phyloP scores from a whole-genome alignment of 495 filamentous ascomycete genomes.

The Halenospora varia region DNA sequence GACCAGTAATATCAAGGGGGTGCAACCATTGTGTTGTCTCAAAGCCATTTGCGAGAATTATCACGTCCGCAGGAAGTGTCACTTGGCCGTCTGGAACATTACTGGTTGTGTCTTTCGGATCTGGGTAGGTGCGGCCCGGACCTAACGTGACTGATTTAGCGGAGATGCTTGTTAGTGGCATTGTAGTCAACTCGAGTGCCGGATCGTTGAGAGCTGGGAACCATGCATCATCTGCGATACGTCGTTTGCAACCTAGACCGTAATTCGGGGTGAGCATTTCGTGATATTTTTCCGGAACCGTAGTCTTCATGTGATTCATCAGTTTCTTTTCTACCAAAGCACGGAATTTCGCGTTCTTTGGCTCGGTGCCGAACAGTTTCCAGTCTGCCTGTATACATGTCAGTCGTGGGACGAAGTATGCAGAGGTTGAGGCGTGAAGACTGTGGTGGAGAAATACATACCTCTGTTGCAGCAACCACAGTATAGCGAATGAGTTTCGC shows the following conservation, averaged over 20 bases:
- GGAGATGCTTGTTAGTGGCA: slow-evolving; percentile 44
- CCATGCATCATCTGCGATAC: slow-evolving; percentile 55
- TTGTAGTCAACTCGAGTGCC: slow-evolving; percentile 49
- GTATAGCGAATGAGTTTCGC: slow-evolving; percentile 8
- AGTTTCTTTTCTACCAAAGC: slow-evolving; percentile 36
- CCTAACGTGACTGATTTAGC: slow-evolving; percentile 50
- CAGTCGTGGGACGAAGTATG: no score
- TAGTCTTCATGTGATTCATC: slow-evolving; percentile 42
- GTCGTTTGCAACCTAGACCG: slow-evolving; percentile 57
- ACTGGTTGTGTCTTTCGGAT: slow-evolving; percentile 20
- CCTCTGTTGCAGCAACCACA: slow-evolving; percentile 20
- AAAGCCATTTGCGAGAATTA: slow-evolving; percentile 58
- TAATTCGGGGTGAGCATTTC: slow-evolving; percentile 62
- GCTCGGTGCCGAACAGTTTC: slow-evolving; percentile 31
- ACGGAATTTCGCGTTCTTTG: slow-evolving; percentile 28
- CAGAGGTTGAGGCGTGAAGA: background rate
- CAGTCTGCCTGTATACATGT: slow-evolving; percentile 22
- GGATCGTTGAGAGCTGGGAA: slow-evolving; percentile 47
- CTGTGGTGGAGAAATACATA: background rate
- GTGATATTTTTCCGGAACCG: slow-evolving; percentile 56
- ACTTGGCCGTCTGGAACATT: slow-evolving; percentile 31
- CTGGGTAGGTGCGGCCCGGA: slow-evolving; percentile 44
- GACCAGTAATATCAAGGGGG: slow-evolving; percentile 40
- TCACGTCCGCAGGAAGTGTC: slow-evolving; percentile 51
- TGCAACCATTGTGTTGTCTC: slow-evolving; percentile 40